phyloP scores from a whole-genome alignment of 192 early-diverging fungal genomes.

The Coemansia sp. region DNA sequence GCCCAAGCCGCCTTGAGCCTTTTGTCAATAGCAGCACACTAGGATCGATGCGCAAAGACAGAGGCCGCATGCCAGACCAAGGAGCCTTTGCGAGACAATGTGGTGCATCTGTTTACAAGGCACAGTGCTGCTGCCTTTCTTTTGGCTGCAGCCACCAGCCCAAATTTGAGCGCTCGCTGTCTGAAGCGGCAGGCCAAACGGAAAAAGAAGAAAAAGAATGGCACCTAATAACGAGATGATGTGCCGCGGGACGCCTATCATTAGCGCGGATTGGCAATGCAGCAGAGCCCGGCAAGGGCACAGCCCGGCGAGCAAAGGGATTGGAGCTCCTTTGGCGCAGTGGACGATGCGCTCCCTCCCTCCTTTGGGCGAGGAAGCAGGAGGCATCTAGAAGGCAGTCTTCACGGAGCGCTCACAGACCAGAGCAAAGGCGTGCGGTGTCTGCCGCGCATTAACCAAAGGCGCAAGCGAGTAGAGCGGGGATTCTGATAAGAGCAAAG shows the following conservation, averaged over 20 bases:
- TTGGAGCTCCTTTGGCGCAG: too few relatives aligned
- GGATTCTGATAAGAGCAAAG: too few relatives aligned
- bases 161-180: neutral
- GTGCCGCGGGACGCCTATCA: conserved; percentile 5
- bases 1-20: neutral
- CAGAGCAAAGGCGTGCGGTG: too few relatives aligned
- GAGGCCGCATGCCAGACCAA: neutral
- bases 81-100: neutral
- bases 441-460: too few relatives aligned
- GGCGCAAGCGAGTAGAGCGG: too few relatives aligned
- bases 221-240: conserved; percentile 1
- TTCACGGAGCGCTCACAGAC: too few relatives aligned
- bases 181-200: neutral
- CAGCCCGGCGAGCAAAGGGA: too few relatives aligned
- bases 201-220: neutral
- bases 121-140: neutral
- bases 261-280: conserved; percentile 1
- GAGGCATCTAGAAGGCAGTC: too few relatives aligned
- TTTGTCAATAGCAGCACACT: conserved; percentile 1
- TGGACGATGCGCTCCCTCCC: too few relatives aligned
- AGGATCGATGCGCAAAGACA: neutral
- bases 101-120: neutral
- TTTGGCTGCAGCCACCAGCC: neutral
- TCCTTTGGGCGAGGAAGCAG: too few relatives aligned
- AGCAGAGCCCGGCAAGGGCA: neutral